Conservation (phyloP, 495 filamentous ascomycete species). For the Pyrenopolyporus hunteri region DNA sequence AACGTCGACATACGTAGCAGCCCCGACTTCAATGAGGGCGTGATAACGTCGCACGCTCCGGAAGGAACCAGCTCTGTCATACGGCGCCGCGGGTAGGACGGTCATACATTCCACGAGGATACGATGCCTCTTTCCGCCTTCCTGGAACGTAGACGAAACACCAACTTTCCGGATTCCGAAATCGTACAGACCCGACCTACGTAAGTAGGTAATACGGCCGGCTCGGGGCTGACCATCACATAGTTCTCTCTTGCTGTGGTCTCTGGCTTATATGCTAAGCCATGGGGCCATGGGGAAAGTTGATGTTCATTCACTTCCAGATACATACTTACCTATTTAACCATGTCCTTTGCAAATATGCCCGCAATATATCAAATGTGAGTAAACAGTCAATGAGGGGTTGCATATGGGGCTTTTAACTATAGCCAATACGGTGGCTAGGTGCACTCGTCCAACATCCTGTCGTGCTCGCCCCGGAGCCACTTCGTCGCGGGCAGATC, state of each 20-base stretch:
- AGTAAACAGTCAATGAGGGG: not conserved
- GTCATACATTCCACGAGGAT: conserved; percentile 27
- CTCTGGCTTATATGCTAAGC: not conserved
- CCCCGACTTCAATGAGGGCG: not conserved
- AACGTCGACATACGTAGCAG: conserved; percentile 12
- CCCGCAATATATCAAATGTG: no score
- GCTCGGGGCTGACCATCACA: not conserved
- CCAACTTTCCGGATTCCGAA: conserved; percentile 40
- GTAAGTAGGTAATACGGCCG: not conserved
- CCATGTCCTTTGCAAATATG: no score
- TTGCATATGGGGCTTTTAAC: not conserved
- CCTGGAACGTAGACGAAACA: conserved; percentile 32
- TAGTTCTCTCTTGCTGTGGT: not conserved
- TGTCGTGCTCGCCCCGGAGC: conserved; percentile 13
- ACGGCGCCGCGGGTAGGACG: conserved; percentile 6
- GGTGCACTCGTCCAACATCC: conserved; percentile 18
- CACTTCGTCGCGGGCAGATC: not conserved
- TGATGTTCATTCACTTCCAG: not conserved
- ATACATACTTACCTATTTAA: no score
- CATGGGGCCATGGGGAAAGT: no score
- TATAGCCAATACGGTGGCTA: conserved; percentile 7
- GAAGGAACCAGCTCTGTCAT: conserved; percentile 10
- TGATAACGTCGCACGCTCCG: not conserved
- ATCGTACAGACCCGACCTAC: not conserved
- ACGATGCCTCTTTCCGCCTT: conserved; percentile 17